Conservation (phyloP, 352 stramenopile genomes). For the Pythium brachiatum region DNA sequence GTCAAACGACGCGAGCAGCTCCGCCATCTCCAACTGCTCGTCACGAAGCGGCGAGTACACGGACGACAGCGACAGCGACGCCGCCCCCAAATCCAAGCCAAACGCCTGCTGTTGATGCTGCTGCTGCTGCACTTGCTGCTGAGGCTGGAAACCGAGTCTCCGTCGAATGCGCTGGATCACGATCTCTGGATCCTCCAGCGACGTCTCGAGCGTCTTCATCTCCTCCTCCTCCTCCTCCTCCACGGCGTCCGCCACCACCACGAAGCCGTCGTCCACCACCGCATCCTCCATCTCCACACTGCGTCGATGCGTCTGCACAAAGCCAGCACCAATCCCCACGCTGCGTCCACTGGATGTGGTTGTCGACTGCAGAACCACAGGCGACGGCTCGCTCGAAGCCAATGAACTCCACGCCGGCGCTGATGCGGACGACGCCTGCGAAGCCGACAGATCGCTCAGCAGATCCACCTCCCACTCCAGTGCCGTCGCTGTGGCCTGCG, state of each 20-base stretch:
- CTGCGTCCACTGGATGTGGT: neutral
- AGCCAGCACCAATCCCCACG: too few relatives aligned
- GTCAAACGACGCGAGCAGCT: neutral
- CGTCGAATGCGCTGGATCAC: conserved; percentile 63
- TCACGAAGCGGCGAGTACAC: neutral
- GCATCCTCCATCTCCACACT: neutral
- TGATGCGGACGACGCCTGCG: conserved; percentile 3
- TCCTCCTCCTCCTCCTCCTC: neutral
- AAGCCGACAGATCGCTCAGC: conserved; percentile 6
- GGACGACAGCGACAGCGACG: neutral
- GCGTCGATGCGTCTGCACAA: too few relatives aligned
- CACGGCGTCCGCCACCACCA: neutral
- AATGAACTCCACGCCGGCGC: neutral
- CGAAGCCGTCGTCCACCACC: conserved; percentile 10
- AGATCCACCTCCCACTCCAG: conserved; percentile 25
- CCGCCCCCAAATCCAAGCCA: neutral
- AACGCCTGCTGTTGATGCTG: neutral
- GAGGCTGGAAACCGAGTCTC: conserved; percentile 34
- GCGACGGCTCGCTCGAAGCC: neutral
- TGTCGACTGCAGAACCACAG: neutral
- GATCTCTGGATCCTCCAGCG: conserved; percentile 43
- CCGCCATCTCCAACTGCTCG: conserved; percentile 4
- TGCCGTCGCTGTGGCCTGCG: neutral
- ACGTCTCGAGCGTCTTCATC: conserved; percentile 17
- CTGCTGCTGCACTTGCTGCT: neutral